phyloP scores from a whole-genome alignment of 2,329 filamentous ascomycete species.

The Epichloe sibirici region DNA sequence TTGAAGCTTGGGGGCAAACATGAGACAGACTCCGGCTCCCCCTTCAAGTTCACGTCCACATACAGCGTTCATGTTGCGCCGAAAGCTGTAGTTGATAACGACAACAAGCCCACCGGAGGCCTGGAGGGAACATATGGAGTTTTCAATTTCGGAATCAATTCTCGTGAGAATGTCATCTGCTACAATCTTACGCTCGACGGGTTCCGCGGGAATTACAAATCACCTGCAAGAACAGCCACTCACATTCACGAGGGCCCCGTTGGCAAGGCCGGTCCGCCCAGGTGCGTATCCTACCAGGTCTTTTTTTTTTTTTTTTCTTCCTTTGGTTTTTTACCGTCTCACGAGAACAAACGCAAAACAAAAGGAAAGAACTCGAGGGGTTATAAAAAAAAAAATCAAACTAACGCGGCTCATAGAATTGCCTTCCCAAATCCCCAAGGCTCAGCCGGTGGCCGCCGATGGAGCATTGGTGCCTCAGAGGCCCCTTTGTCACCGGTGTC shows the following conservation, averaged over 20 bases:
- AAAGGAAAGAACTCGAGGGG: too few relatives aligned
- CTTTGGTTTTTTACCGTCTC: too few relatives aligned
- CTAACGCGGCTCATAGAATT: constrained; percentile 16
- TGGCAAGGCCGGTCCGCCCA: constrained; percentile 36
- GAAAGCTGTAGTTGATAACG: not conserved
- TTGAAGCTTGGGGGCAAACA: not conserved
- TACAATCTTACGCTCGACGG: constrained; percentile 38
- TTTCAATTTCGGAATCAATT: constrained; percentile 42
- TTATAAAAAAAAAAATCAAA: too few relatives aligned
- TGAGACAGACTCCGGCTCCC: not conserved
- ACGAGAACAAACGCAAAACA: too few relatives aligned
- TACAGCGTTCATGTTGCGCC: not conserved
- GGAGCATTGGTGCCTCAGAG: constrained; percentile 27
- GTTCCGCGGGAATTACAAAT: constrained; percentile 38
- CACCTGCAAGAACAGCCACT: constrained; percentile 37
- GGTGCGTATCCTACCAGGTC: constrained; percentile 15
- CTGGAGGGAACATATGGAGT: constrained; percentile 31
- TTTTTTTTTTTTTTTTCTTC: too few relatives aligned
- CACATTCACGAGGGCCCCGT: constrained; percentile 39
- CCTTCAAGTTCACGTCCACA: constrained; percentile 1
- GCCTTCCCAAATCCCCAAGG: constrained; percentile 36
- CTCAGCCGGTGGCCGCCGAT: constrained; percentile 19
- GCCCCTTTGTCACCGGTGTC: constrained; percentile 24
- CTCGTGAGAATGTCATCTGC: constrained; percentile 28
- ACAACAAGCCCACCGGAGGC: constrained; percentile 22